Evolutionary conservation across 2,329 filamentous ascomycete genomes (phyloP).

Genomic region (Coniochaeta sp.): DNA sequence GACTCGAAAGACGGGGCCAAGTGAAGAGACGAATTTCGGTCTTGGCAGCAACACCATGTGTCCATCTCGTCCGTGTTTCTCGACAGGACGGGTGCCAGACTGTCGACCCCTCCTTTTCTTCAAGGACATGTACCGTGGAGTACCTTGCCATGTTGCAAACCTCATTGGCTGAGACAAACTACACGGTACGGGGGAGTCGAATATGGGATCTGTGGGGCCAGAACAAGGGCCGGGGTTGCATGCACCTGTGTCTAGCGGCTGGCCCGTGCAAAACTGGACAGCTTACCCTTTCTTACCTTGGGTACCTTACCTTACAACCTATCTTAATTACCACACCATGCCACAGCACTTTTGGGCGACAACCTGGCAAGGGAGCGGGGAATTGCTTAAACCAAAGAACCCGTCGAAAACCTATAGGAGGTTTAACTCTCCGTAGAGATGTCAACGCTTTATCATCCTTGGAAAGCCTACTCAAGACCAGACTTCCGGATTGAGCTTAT

Average conservation of each 20-base stretch:
- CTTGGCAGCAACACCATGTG: slow-evolving; percentile 1
- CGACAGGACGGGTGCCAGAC: not conserved
- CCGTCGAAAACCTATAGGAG: no score
- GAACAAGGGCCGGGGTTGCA: not conserved
- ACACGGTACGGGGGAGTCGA: not conserved
- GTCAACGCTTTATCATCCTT: no score
- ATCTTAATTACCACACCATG: not conserved
- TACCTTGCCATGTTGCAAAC: not conserved
- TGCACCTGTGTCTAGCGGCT: not conserved
- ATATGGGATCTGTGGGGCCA: not conserved
- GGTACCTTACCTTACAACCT: no score
- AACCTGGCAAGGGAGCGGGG: no score
- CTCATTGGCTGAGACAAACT: not conserved
- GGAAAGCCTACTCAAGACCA: no score
- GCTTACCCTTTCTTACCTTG: not conserved
- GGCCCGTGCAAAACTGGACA: not conserved
- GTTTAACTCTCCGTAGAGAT: no score
- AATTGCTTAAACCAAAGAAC: no score
- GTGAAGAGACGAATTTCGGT: not conserved
- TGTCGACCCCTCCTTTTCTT: not conserved
- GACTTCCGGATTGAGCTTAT: no score
- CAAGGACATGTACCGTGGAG: not conserved
- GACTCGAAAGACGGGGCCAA: not conserved
- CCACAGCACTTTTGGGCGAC: no score
- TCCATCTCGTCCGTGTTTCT: not conserved